phyloP scores from a whole-genome alignment of 2,329 filamentous ascomycete genomes.

The Phaeosphaeriaceae sp. region DNA sequence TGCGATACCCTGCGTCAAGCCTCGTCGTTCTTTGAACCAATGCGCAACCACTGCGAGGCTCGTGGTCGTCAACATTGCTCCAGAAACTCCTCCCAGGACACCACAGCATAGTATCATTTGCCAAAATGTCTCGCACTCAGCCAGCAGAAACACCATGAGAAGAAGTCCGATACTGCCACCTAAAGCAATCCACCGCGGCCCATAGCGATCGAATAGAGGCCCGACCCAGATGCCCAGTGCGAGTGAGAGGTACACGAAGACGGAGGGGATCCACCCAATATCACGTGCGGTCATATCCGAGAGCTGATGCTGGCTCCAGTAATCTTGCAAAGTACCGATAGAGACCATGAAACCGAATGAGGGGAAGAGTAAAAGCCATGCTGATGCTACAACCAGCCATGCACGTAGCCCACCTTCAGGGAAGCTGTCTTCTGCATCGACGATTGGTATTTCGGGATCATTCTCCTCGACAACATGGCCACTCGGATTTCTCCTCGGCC shows the following conservation, averaged over 20 bases:
- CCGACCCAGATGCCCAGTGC: constrained; percentile 85
- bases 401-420: constrained; percentile 51
- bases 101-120: constrained; percentile 53
- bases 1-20: constrained; percentile 50
- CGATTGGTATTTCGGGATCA: constrained; percentile 18
- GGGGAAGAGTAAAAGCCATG: constrained; percentile 43
- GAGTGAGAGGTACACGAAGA: constrained; percentile 86
- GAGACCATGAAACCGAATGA: constrained; percentile 52
- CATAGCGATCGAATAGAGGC: constrained; percentile 67
- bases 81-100: constrained; percentile 49
- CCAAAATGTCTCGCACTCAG: constrained; percentile 49
- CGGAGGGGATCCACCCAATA: constrained; percentile 88
- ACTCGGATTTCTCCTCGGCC: constrained; percentile 12
- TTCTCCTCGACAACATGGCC: constrained; percentile 10
- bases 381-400: constrained; percentile 50
- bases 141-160: constrained; percentile 42
- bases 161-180: constrained; percentile 35
- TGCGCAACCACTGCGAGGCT: constrained; percentile 47
- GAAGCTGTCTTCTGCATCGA: constrained; percentile 39
- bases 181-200: constrained; percentile 44
- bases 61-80: constrained; percentile 50
- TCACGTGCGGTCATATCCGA: constrained; percentile 65
- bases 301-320: constrained; percentile 77
- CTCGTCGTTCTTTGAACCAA: constrained; percentile 49
- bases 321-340: constrained; percentile 80